Evolutionary conservation across 345 rosid species (phyloP).

Genomic region (Lepidium sativum): DNA sequence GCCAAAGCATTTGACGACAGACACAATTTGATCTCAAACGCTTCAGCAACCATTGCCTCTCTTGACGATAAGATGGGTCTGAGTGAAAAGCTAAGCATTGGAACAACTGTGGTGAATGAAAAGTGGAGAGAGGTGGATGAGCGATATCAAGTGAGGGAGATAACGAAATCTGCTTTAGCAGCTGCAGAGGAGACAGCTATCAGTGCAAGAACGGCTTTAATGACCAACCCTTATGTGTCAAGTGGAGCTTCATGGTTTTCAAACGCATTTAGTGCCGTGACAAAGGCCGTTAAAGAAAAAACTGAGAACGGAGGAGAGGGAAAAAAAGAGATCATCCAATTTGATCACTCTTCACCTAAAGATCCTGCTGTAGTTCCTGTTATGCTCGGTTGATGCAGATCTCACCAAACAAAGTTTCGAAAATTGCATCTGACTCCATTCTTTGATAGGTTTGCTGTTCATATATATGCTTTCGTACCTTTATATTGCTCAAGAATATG

Average conservation of each 20-base stretch:
- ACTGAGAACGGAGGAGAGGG: conserved; percentile 56
- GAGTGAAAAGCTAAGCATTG: conserved; percentile 69
- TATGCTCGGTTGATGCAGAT: conserved; percentile 8
- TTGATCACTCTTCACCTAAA: conserved; percentile 21
- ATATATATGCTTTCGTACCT: conserved; percentile 13
- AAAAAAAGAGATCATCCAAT: conserved; percentile 52
- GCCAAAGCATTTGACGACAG: conserved; percentile 81
- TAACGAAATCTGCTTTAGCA: conserved; percentile 75
- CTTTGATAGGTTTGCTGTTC: conserved; percentile 17
- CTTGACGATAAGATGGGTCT: conserved; percentile 73
- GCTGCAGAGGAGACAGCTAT: conserved; percentile 80
- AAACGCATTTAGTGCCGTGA: conserved; percentile 67
- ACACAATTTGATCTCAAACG: conserved; percentile 74
- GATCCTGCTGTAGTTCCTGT: conserved; percentile 28
- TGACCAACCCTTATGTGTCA: conserved; percentile 77
- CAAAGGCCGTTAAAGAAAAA: conserved; percentile 83
- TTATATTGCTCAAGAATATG: conserved; percentile 2
- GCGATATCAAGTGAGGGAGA: conserved; percentile 86
- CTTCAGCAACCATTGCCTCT: conserved; percentile 75
- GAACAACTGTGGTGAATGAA: conserved; percentile 62
- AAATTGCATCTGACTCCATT: not conserved
- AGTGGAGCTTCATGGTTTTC: conserved; percentile 78
- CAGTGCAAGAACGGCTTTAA: conserved; percentile 72
- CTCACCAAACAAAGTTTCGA: conserved; percentile 1
- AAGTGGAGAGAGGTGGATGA: conserved; percentile 83